Evolutionary conservation across 495 filamentous ascomycete genomes (phyloP).

Genomic region (Staphylotrichum longicolle): DNA sequence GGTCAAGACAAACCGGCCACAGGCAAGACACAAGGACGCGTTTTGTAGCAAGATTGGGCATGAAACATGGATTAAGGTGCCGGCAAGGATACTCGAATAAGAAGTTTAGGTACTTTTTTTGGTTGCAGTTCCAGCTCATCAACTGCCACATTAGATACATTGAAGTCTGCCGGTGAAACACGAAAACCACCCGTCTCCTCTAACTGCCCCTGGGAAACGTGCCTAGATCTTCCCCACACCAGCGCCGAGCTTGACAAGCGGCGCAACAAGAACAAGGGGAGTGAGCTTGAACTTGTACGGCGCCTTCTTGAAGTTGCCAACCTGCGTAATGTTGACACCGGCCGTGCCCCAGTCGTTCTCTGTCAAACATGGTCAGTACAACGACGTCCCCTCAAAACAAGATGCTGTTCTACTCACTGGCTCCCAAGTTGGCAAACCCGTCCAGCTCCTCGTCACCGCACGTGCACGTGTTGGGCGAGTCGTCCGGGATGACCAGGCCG

Average conservation of each 20-base stretch:
- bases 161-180: too few relatives aligned
- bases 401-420: slow-evolving; percentile 42
- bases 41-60: too few relatives aligned
- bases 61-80: too few relatives aligned
- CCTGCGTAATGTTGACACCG: slow-evolving; percentile 42
- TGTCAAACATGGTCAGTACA: slow-evolving; percentile 9
- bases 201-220: too few relatives aligned
- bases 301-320: slow-evolving; percentile 41
- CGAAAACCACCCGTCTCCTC: too few relatives aligned
- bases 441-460: slow-evolving; percentile 31
- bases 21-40: too few relatives aligned
- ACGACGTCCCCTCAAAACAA: neutral
- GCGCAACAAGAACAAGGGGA: slow-evolving; percentile 33
- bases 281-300: slow-evolving; percentile 43
- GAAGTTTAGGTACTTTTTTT: too few relatives aligned
- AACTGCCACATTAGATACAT: too few relatives aligned
- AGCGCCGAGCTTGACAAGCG: slow-evolving; percentile 37
- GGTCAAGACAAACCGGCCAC: too few relatives aligned
- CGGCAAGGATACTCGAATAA: too few relatives aligned
- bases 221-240: slow-evolving; percentile 41
- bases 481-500: slow-evolving; percentile 47
- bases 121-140: too few relatives aligned
- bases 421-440: slow-evolving; percentile 39
- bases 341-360: slow-evolving; percentile 44
- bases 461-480: slow-evolving; percentile 34